Conservation (phyloP, 208 protist species). For the Leptomonas pyrrhocoris region DNA sequence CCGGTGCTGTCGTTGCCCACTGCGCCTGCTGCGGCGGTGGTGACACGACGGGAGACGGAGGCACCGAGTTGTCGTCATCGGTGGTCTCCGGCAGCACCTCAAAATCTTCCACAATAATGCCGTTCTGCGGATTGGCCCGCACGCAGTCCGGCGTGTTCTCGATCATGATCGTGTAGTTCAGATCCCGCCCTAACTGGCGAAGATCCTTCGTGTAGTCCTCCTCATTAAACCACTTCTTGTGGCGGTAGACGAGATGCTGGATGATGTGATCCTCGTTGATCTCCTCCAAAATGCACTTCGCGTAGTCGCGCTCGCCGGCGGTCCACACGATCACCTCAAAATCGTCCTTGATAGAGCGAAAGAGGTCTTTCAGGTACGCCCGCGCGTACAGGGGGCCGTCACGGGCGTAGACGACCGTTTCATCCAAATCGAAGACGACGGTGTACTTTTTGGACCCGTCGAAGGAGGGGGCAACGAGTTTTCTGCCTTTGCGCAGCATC, state of each 20-base stretch:
- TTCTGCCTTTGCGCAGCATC: constrained; percentile 60
- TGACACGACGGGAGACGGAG: constrained; percentile 15
- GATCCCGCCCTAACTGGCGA: constrained; percentile 68
- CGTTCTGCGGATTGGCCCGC: constrained; percentile 77
- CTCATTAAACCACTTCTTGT: constrained; percentile 76
- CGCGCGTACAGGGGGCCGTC: constrained; percentile 87
- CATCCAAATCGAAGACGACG: constrained; percentile 90
- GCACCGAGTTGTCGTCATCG: constrained; percentile 21
- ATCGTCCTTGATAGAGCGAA: constrained; percentile 74
- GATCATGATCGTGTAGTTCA: constrained; percentile 86
- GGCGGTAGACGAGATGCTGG: constrained; percentile 80
- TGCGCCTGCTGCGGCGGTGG: constrained; percentile 14
- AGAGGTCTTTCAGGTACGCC: constrained; percentile 75
- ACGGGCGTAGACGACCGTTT: constrained; percentile 91
- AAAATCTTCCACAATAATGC: constrained; percentile 90
- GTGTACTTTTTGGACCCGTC: constrained; percentile 69
- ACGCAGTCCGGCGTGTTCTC: constrained; percentile 91
- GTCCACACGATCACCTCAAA: constrained; percentile 93
- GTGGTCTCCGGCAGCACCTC: constrained; percentile 51
- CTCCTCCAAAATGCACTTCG: constrained; percentile 85
- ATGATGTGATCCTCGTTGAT: constrained; percentile 89
- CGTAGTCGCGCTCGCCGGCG: constrained; percentile 88
- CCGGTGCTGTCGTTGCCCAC: background rate
- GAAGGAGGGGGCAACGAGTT: constrained; percentile 57
- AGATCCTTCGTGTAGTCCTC: constrained; percentile 89